Percentiles rank a stretch among this genome's conserved stretches.
These are phyloP conservation scores for Scheffersomyces quercinus DNA, from an alignment of 1,139 yeast species.

Conservation along the genomic window DNA sequence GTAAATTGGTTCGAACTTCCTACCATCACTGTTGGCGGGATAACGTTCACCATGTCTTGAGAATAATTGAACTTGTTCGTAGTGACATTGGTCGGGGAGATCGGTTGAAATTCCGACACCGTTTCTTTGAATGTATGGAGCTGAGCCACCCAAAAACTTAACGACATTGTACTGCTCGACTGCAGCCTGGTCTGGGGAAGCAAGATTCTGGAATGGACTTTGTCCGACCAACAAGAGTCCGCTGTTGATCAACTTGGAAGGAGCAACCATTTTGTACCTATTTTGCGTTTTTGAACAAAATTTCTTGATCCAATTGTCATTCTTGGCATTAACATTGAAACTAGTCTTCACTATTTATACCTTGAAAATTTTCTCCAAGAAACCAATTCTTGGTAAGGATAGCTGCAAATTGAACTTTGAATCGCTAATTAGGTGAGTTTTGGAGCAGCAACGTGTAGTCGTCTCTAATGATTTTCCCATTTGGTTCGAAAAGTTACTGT, in stretches of 20 bases:
- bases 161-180: conserved; percentile 32
- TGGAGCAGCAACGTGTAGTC: too few relatives aligned
- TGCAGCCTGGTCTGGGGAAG: conserved; percentile 31
- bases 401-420: too few relatives aligned
- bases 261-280: conserved; percentile 10
- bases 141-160: conserved; percentile 35
- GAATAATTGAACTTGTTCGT: conserved; percentile 37
- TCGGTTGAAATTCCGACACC: conserved; percentile 38
- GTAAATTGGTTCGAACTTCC: conserved; percentile 20
- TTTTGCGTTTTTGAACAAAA: too few relatives aligned
- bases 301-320: too few relatives aligned
- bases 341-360: too few relatives aligned
- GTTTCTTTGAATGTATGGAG: conserved; percentile 35
- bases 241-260: conserved; percentile 13
- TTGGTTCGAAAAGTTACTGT: too few relatives aligned
- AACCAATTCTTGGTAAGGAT: too few relatives aligned
- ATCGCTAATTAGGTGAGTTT: too few relatives aligned
- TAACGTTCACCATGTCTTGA: conserved; percentile 42
- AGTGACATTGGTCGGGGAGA: conserved; percentile 30
- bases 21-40: conserved; percentile 29
- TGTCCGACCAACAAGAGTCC: conserved; percentile 15
- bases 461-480: too few relatives aligned
- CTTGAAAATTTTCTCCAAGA: too few relatives aligned
- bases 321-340: too few relatives aligned
- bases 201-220: conserved; percentile 17